Conservation (phyloP, 2,329 filamentous ascomycete species). For the Domatiomyces globalis region DNA sequence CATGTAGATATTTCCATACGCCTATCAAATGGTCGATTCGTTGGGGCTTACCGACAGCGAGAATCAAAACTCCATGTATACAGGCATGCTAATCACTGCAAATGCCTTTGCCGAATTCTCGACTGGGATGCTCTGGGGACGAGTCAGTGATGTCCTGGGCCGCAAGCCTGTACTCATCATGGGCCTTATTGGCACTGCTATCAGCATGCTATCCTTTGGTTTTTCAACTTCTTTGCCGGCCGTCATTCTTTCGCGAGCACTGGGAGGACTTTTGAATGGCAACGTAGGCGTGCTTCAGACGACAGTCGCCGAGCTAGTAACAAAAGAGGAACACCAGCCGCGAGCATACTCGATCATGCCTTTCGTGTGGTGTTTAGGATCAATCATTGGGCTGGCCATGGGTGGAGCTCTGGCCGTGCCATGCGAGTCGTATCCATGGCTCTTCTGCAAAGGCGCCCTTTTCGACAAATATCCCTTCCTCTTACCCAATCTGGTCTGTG, state of each 20-base stretch:
- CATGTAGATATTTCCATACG: slow-evolving; percentile 98
- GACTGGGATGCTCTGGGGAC: slow-evolving; percentile 83
- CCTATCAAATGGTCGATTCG: slow-evolving; percentile 92
- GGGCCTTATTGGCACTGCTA: slow-evolving; percentile 76
- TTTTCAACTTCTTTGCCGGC: slow-evolving; percentile 71
- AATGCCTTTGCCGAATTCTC: slow-evolving; percentile 94
- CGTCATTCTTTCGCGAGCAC: slow-evolving; percentile 71
- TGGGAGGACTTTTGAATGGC: slow-evolving; percentile 85
- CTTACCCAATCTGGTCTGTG: slow-evolving; percentile 77
- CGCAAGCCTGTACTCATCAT: slow-evolving; percentile 83
- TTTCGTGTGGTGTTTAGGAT: slow-evolving; percentile 94
- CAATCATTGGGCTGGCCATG: slow-evolving; percentile 81
- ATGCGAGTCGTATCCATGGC: slow-evolving; percentile 60
- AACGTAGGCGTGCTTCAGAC: slow-evolving; percentile 94
- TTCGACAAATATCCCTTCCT: slow-evolving; percentile 84
- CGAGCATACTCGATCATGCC: slow-evolving; percentile 96
- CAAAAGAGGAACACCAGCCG: slow-evolving; percentile 82
- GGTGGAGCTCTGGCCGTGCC: slow-evolving; percentile 82
- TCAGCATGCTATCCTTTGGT: slow-evolving; percentile 87
- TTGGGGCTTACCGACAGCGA: slow-evolving; percentile 72
- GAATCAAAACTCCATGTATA: slow-evolving; percentile 75
- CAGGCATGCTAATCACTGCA: slow-evolving; percentile 87
- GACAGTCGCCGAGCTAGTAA: slow-evolving; percentile 86
- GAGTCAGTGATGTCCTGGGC: slow-evolving; percentile 78
- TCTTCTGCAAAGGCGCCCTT: slow-evolving; percentile 60